Conservation (phyloP, 176 grass and related monocot species). For the Zoysia japonica region DNA sequence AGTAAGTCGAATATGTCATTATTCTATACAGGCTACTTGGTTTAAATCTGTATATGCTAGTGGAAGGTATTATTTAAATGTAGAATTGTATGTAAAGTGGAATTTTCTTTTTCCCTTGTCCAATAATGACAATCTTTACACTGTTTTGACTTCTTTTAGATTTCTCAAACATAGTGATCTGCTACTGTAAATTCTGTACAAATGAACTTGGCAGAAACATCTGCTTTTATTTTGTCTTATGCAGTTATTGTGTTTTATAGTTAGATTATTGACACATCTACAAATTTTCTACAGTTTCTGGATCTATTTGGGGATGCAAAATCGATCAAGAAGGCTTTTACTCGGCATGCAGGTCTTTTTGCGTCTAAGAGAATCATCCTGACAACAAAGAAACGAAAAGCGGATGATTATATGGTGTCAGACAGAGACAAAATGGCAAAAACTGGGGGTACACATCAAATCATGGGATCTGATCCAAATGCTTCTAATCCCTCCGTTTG, state of each 20-base stretch:
- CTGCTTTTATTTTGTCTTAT: background rate
- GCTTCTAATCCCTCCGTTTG: conserved; percentile 60
- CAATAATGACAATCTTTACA: background rate
- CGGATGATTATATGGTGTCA: conserved; percentile 70
- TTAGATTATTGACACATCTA: conserved; percentile 25
- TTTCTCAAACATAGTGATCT: background rate
- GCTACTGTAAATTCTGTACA: conserved; percentile 7
- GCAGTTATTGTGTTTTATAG: background rate
- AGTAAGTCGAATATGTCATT: background rate
- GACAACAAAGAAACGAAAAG: conserved; percentile 74
- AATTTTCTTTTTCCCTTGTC: background rate
- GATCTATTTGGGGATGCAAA: conserved; percentile 93
- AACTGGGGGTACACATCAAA: conserved; percentile 53
- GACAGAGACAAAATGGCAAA: conserved; percentile 75
- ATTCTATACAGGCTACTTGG: background rate
- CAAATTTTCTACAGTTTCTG: conserved; percentile 66
- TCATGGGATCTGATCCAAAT: conserved; percentile 65
- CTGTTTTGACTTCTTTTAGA: background rate
- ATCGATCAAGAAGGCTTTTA: conserved; percentile 76
- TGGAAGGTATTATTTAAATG: background rate
- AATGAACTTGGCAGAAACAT: background rate
- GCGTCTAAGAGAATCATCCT: conserved; percentile 62
- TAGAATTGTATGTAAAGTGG: background rate
- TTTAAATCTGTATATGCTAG: background rate
- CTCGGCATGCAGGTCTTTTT: conserved; percentile 68